Evolutionary conservation across 768 basidiomycete species (phyloP).

Genomic region (Hypholoma fasciculare): DNA sequence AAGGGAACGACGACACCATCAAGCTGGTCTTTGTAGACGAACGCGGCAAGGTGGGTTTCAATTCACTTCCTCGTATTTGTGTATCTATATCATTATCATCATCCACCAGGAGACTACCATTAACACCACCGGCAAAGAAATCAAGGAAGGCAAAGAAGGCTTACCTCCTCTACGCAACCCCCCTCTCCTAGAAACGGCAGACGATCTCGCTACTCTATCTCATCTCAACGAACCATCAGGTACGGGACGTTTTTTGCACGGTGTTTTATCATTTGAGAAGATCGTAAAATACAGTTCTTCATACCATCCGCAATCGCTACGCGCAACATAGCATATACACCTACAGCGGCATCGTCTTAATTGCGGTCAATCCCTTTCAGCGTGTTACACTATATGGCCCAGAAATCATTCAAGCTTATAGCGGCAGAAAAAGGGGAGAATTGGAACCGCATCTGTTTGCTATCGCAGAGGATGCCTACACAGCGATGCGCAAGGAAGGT

Average conservation of each 20-base stretch:
- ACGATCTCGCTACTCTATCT: slow-evolving; percentile 96
- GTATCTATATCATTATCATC: slow-evolving; percentile 8
- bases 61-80: slow-evolving; percentile 3
- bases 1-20: slow-evolving; percentile 70
- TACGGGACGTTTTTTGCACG: slow-evolving; percentile 31
- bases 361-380: slow-evolving; percentile 98
- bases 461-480: slow-evolving; percentile 98
- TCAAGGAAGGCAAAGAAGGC: slow-evolving; percentile 75
- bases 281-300: slow-evolving; percentile 62
- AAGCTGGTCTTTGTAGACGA: slow-evolving; percentile 88
- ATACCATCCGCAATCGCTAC: slow-evolving; percentile 97
- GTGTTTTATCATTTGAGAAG: background rate
- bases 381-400: slow-evolving; percentile 96
- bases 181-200: slow-evolving; percentile 92
- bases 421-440: slow-evolving; percentile 88
- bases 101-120: slow-evolving; percentile 68
- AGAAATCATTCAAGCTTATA: slow-evolving; percentile 97
- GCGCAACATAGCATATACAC: slow-evolving; percentile 98
- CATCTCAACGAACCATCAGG: slow-evolving; percentile 98
- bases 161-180: slow-evolving; percentile 96
- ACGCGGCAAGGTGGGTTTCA: slow-evolving; percentile 75
- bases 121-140: slow-evolving; percentile 76
- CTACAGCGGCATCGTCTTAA: slow-evolving; percentile 97
- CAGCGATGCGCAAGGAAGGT: slow-evolving; percentile 92
- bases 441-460: slow-evolving; percentile 98